Conservation (phyloP, 306 rosid genomes). For the Cicer yamashitae region DNA sequence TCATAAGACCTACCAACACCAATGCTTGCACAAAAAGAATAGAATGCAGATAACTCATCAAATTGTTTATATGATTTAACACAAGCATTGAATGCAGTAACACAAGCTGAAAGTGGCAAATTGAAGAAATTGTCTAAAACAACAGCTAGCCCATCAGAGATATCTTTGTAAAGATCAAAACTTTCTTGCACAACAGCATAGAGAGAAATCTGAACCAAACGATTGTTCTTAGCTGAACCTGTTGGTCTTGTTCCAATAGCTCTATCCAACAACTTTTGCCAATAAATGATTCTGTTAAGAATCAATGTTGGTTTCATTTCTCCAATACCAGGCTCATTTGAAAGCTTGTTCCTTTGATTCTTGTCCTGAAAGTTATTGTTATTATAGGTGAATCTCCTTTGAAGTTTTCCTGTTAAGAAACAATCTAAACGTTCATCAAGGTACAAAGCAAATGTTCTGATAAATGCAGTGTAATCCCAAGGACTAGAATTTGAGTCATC, state of each 20-base stretch:
- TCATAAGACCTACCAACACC: constrained; percentile 89
- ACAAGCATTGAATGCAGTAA: constrained; percentile 69
- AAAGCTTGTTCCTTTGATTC: constrained; percentile 1
- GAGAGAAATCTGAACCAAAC: constrained; percentile 59
- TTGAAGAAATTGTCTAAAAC: constrained; percentile 79
- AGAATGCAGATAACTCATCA: constrained; percentile 68
- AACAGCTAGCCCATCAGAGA: constrained; percentile 70
- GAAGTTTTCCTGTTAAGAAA: constrained; percentile 81
- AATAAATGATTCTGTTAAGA: constrained; percentile 60
- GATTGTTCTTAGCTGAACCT: constrained; percentile 61
- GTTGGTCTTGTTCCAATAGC: constrained; percentile 68
- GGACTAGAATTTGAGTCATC: constrained; percentile 82
- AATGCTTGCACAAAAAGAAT: constrained; percentile 56
- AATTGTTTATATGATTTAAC: constrained; percentile 77
- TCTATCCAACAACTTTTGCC: constrained; percentile 83
- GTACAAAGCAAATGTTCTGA: constrained; percentile 71
- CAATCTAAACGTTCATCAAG: constrained; percentile 85
- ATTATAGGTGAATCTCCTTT: constrained; percentile 52
- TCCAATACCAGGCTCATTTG: constrained; percentile 50
- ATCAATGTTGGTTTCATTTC: constrained; percentile 74
- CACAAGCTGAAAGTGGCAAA: constrained; percentile 62
- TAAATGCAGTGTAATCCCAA: constrained; percentile 79
- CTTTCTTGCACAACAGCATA: constrained; percentile 84
- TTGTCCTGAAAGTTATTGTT: constrained; percentile 21
- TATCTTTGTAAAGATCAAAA: constrained; percentile 71